These are phyloP conservation scores for Strigomonas galati DNA, from an alignment of 208 protist genomes.

Conservation along the genomic window DNA sequence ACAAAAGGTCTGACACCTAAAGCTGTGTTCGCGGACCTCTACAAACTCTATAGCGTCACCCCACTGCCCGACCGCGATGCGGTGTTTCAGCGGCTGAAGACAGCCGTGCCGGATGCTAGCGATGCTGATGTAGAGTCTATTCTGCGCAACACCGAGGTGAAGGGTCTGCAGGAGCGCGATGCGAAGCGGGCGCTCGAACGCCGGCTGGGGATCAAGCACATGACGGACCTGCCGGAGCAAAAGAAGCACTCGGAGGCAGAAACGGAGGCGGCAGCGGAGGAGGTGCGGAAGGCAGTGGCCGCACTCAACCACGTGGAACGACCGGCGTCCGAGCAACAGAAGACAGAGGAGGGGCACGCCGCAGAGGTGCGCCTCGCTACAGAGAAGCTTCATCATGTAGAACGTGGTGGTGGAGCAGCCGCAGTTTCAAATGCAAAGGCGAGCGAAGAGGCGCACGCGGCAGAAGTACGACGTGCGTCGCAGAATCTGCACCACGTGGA, in stretches of 20 bases:
- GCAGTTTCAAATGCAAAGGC: background rate
- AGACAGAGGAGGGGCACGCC: background rate
- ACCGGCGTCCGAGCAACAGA: background rate
- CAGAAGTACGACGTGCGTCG: conserved; percentile 10
- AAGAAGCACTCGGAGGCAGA: background rate
- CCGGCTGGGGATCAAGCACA: conserved; percentile 8
- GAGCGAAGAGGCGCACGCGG: background rate
- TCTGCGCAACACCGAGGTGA: conserved; percentile 41
- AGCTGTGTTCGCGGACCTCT: conserved; percentile 40
- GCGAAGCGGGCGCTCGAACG: conserved; percentile 31
- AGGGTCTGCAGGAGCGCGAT: conserved; percentile 34
- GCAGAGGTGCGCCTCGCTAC: too few species aligned
- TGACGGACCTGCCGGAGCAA: background rate
- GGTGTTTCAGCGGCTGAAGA: conserved; percentile 21
- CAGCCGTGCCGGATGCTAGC: conserved; percentile 32
- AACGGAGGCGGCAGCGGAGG: background rate
- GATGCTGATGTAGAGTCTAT: conserved; percentile 33
- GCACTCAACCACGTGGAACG: background rate
- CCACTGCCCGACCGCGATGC: conserved; percentile 35
- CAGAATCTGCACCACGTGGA: conserved; percentile 17
- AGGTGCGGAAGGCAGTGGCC: conserved; percentile 1
- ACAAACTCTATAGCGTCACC: conserved; percentile 31
- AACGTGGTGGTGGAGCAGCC: background rate
- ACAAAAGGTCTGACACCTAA: conserved; percentile 18
- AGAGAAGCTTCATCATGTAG: too few species aligned